Conservation (phyloP, 108 stramenopile genomes). For the Nannochloropsis salina region DNA sequence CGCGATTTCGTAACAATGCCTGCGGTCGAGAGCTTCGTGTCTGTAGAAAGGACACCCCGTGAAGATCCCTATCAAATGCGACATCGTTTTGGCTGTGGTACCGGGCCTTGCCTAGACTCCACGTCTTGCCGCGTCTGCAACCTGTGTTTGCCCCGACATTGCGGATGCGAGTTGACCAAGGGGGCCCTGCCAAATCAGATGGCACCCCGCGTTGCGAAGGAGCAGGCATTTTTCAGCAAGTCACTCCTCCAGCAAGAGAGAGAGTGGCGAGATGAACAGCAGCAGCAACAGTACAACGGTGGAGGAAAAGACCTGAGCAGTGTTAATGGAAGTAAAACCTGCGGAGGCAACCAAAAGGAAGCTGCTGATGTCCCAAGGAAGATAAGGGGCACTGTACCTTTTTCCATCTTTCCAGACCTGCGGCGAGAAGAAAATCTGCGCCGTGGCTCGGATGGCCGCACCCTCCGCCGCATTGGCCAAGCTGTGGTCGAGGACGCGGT, state of each 20-base stretch:
- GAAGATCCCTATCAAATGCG: neutral
- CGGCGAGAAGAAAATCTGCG: constrained; percentile 15
- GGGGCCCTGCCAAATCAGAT: neutral
- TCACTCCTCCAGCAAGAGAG: neutral
- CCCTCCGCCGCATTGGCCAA: neutral
- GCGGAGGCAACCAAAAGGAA: neutral
- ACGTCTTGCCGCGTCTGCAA: neutral
- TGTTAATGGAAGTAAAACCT: neutral
- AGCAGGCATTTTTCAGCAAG: neutral
- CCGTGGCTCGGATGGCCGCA: neutral
- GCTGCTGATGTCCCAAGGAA: neutral
- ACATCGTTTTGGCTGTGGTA: neutral
- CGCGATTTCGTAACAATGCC: neutral
- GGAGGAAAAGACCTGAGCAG: neutral
- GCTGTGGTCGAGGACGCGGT: neutral
- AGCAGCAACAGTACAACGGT: neutral
- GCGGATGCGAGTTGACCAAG: neutral
- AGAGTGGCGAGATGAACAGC: neutral
- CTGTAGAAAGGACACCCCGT: neutral
- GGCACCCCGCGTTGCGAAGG: neutral
- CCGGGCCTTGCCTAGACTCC: neutral
- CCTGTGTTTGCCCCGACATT: neutral
- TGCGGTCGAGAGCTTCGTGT: neutral
- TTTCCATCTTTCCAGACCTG: neutral
- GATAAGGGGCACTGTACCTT: neutral